phyloP scores from a whole-genome alignment of 2,329 filamentous ascomycete genomes.

The Penicillium psychrosexuale region DNA sequence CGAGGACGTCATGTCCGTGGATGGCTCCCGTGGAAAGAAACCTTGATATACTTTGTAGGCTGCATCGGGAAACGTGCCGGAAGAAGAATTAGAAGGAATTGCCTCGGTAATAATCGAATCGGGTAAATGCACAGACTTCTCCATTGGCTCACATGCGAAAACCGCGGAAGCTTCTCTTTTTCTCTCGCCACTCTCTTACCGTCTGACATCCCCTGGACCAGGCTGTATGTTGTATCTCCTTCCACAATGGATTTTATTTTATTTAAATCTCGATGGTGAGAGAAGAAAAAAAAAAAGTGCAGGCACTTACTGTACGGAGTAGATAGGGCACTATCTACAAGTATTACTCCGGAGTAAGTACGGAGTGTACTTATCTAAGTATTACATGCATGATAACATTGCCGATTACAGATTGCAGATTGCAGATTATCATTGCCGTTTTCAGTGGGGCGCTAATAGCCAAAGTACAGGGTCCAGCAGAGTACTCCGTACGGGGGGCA shows the following conservation, averaged over 20 bases:
- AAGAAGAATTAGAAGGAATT: background rate
- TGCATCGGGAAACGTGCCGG: conserved; percentile 1
- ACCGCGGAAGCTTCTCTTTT: background rate
- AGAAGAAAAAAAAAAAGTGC: background rate
- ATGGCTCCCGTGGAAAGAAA: background rate
- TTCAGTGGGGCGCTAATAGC: background rate
- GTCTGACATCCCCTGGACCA: background rate
- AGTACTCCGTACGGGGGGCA: background rate
- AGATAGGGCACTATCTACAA: too few species aligned
- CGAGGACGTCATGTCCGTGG: background rate
- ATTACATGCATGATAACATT: conserved; percentile 5
- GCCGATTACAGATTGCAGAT: background rate
- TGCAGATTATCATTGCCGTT: background rate
- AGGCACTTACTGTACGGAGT: background rate
- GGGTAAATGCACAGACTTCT: conserved; percentile 22
- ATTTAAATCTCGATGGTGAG: background rate
- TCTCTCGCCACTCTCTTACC: background rate
- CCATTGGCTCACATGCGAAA: conserved; percentile 1
- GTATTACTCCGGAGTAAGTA: too few species aligned
- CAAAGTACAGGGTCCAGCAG: conserved; percentile 3
- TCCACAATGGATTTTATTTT: background rate
- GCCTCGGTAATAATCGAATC: conserved; percentile 14
- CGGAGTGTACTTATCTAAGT: background rate
- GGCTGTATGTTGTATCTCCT: conserved; percentile 2
- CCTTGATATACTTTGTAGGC: background rate